Evolutionary conservation across 2,329 filamentous ascomycete species (phyloP).

Genomic region (Fusarium succisae): DNA sequence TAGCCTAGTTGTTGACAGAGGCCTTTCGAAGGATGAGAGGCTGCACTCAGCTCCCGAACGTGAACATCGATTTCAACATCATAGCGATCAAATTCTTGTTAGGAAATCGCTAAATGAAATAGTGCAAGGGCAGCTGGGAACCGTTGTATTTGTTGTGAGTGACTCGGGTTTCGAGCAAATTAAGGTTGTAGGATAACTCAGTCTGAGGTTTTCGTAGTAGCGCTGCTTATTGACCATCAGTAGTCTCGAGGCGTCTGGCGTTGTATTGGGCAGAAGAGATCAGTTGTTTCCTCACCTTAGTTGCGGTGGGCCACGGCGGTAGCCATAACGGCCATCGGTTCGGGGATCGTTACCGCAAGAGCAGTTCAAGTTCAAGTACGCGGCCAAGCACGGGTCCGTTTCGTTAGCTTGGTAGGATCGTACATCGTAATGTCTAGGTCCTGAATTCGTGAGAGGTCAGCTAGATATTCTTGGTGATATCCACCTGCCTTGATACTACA

Average conservation of each 20-base stretch:
- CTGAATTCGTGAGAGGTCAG: neutral
- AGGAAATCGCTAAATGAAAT: neutral
- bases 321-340: too few relatives aligned
- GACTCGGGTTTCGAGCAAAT: neutral
- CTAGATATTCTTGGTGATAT: neutral
- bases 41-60: neutral
- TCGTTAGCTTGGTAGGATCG: neutral
- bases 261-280: accelerated
- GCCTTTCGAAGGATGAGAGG: neutral
- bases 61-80: neutral
- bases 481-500: neutral
- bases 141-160: accelerated
- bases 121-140: accelerated
- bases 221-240: neutral
- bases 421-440: neutral
- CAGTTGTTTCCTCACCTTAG: neutral
- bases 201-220: neutral
- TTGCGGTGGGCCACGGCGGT: too few relatives aligned
- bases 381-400: neutral
- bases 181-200: neutral
- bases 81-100: neutral
- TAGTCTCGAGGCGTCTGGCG: neutral
- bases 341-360: neutral
- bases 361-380: neutral
- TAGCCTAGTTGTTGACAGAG: neutral